Evolutionary conservation across 1,284 basidiomycete genomes (phyloP).

Genomic region (Ustilago shanxiensis): DNA sequence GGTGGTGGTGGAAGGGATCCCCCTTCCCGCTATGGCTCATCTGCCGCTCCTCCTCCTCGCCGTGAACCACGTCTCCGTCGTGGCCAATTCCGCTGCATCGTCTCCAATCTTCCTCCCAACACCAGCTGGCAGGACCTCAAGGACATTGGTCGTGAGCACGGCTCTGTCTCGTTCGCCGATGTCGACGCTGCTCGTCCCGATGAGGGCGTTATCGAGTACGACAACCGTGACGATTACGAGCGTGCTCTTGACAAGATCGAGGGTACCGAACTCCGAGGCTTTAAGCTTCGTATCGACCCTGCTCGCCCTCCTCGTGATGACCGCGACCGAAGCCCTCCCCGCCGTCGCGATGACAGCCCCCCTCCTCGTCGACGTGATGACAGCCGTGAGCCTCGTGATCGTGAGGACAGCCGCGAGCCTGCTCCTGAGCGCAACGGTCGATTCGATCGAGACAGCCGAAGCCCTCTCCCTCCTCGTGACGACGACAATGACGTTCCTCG

Average conservation of each 20-base stretch:
- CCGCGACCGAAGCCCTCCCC: conserved; percentile 59
- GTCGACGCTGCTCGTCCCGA: conserved; percentile 65
- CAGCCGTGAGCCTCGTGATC: conserved; percentile 36
- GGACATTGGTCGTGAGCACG: conserved; percentile 93
- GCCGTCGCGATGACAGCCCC: conserved; percentile 53
- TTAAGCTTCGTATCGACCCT: conserved; percentile 66
- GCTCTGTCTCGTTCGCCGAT: conserved; percentile 71
- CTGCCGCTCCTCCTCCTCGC: conserved; percentile 48
- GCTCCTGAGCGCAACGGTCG: conserved; percentile 47
- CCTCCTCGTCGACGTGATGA: conserved; percentile 46
- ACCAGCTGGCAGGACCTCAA: conserved; percentile 98
- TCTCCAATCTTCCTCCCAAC: conserved; percentile 82
- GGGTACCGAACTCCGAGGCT: conserved; percentile 67
- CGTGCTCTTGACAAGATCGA: conserved; percentile 67
- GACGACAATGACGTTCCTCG: conserved; percentile 54
- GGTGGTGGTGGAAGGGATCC: conserved; percentile 43
- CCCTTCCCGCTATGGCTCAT: conserved; percentile 48
- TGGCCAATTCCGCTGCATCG: conserved; percentile 64
- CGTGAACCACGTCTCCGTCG: conserved; percentile 56
- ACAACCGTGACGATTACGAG: conserved; percentile 67
- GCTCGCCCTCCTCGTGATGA: conserved; percentile 51
- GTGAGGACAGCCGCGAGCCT: conserved; percentile 58
- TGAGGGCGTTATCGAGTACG: conserved; percentile 68
- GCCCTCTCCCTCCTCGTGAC: conserved; percentile 54
- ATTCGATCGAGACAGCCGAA: conserved; percentile 53